These are phyloP conservation scores for Diaporthe caulivora DNA, from an alignment of 2,329 filamentous ascomycete genomes.

Conservation along the genomic window DNA sequence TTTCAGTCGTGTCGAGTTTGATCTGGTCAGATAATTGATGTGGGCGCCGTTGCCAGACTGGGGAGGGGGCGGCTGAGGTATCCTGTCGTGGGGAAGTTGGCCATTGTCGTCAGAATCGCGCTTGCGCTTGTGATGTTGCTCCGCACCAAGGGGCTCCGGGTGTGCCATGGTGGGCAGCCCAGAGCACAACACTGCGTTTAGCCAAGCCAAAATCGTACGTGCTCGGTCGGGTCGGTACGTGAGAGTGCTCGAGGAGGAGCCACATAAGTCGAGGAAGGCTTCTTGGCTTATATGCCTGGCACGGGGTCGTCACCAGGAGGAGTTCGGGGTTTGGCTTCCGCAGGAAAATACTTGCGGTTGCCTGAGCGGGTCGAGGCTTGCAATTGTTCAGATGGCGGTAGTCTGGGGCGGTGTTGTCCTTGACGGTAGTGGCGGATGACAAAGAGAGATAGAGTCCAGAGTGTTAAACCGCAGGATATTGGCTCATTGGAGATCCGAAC, in stretches of 20 bases:
- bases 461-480: not conserved
- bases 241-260: not conserved
- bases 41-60: slow-evolving; percentile 56
- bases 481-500: not conserved
- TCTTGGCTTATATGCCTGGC: not conserved
- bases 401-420: not conserved
- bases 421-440: not conserved
- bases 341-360: not conserved
- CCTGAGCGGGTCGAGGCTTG: not conserved
- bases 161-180: slow-evolving; percentile 55
- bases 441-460: not conserved
- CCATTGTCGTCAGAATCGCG: slow-evolving; percentile 59
- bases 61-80: slow-evolving; percentile 58
- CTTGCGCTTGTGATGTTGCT: slow-evolving; percentile 61
- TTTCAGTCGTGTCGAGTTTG: slow-evolving; percentile 58
- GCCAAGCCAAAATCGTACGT: slow-evolving; percentile 25
- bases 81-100: slow-evolving; percentile 54
- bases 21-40: slow-evolving; percentile 67
- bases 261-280: slow-evolving; percentile 11
- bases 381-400: not conserved
- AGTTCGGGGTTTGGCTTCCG: not conserved
- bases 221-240: not conserved
- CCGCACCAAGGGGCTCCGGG: slow-evolving; percentile 32
- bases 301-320: not conserved
- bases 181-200: slow-evolving; percentile 35